Percentiles rank a stretch among this genome's conserved stretches.
These are phyloP conservation scores for Chalciporus piperatus DNA, from an alignment of 768 basidiomycete species.

Conservation along the genomic window DNA sequence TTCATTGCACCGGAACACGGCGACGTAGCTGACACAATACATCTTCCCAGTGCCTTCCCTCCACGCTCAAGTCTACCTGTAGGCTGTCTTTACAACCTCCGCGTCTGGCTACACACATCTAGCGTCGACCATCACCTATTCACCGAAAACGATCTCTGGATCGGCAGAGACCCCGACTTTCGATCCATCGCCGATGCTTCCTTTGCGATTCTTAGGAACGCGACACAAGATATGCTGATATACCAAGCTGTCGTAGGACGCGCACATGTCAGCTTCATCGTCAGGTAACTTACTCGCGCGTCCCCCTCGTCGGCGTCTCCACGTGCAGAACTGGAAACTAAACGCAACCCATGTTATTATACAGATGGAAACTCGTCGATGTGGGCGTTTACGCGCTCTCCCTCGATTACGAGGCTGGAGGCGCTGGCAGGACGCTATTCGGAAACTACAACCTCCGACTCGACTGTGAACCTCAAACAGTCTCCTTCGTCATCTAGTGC, in stretches of 20 bases:
- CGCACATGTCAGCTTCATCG: constrained; percentile 53
- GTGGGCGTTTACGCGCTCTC: constrained; percentile 51
- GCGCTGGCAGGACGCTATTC: constrained; percentile 54
- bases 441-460: constrained; percentile 51
- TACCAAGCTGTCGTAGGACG: constrained; percentile 58
- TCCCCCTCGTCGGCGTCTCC: background rate
- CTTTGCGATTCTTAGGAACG: constrained; percentile 47
- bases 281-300: constrained; percentile 41
- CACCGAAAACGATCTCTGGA: constrained; percentile 61
- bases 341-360: background rate
- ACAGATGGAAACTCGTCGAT: constrained; percentile 49
- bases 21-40: background rate
- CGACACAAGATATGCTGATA: constrained; percentile 43
- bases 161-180: constrained; percentile 67
- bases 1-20: background rate
- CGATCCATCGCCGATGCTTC: constrained; percentile 52
- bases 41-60: constrained; percentile 47
- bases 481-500: constrained; percentile 63
- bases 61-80: constrained; percentile 54
- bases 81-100: constrained; percentile 54
- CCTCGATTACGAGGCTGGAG: constrained; percentile 64
- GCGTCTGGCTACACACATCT: constrained; percentile 61
- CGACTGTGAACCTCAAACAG: constrained; percentile 50
- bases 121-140: constrained; percentile 64
- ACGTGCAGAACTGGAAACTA: background rate